Evolutionary conservation across 257 asterid species (phyloP).

Genomic region (Penstemon newberryi): DNA sequence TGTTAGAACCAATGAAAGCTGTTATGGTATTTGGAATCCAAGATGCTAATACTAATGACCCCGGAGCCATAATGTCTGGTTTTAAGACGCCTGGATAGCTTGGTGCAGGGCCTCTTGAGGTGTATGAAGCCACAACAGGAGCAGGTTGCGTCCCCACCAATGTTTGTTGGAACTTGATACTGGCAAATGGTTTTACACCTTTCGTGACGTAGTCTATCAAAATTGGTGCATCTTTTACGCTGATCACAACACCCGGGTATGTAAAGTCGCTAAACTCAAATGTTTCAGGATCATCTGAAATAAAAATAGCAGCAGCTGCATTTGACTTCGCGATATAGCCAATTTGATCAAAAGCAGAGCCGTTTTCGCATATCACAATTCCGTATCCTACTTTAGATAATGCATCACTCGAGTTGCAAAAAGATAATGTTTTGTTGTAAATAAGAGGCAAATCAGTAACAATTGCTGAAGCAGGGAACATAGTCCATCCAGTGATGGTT

Average conservation of each 20-base stretch:
- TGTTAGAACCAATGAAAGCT: slow-evolving; percentile 28
- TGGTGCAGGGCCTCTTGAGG: slow-evolving; percentile 40
- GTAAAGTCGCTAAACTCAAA: slow-evolving; percentile 27
- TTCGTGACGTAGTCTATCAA: slow-evolving; percentile 30
- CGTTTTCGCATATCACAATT: neutral
- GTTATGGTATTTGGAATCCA: slow-evolving; percentile 14
- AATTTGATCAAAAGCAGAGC: slow-evolving; percentile 6
- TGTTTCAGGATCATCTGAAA: slow-evolving; percentile 28
- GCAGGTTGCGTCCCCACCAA: slow-evolving; percentile 38
- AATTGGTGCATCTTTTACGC: slow-evolving; percentile 21
- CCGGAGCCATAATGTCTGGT: slow-evolving; percentile 48
- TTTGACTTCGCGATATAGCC: slow-evolving; percentile 18
- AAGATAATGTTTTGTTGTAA: slow-evolving; percentile 27
- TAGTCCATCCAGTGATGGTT: slow-evolving; percentile 31
- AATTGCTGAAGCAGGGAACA: slow-evolving; percentile 28
- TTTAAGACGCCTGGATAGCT: slow-evolving; percentile 36
- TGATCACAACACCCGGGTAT: slow-evolving; percentile 37
- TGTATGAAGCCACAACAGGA: slow-evolving; percentile 32
- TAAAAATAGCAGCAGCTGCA: slow-evolving; percentile 30
- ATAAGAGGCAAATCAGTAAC: slow-evolving; percentile 24
- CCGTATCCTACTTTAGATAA: neutral
- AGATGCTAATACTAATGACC: slow-evolving; percentile 37
- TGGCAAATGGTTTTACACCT: slow-evolving; percentile 22
- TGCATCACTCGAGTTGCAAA: slow-evolving; percentile 31
- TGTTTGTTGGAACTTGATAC: slow-evolving; percentile 40